phyloP scores from a whole-genome alignment of 192 early-diverging fungal species.

The Podila horticola region DNA sequence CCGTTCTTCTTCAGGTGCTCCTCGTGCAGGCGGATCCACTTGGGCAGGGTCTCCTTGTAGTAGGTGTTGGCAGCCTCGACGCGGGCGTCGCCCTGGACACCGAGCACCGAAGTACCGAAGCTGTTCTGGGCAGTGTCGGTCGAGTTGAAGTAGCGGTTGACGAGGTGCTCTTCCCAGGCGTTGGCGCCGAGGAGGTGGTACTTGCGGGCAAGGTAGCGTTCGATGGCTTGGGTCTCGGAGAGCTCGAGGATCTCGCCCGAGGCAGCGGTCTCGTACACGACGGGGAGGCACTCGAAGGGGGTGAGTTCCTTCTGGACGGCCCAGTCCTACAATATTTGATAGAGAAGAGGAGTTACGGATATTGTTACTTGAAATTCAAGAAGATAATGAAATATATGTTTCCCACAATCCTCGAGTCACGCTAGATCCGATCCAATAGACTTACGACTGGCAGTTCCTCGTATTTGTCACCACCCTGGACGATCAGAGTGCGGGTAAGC shows the following conservation, averaged over 20 bases:
- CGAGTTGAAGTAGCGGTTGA: conserved; percentile 52
- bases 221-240: conserved; percentile 42
- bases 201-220: conserved; percentile 47
- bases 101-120: conserved; percentile 22
- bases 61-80: conserved; percentile 26
- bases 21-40: conserved; percentile 48
- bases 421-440: not conserved
- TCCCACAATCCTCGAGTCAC: too few relatives aligned
- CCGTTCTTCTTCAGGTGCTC: conserved; percentile 61
- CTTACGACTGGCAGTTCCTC: conserved; percentile 36
- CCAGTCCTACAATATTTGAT: conserved; percentile 47
- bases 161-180: conserved; percentile 28
- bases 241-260: conserved; percentile 47
- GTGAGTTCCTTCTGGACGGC: conserved; percentile 51
- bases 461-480: conserved; percentile 16
- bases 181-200: conserved; percentile 30
- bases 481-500: conserved; percentile 24
- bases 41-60: conserved; percentile 13
- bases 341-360: too few relatives aligned
- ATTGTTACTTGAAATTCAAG: not conserved
- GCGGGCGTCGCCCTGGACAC: conserved; percentile 7
- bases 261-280: conserved; percentile 52
- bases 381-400: not conserved
- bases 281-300: conserved; percentile 61
- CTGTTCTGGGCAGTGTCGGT: conserved; percentile 1